Percentiles rank a stretch among this genome's conserved stretches.
Conservation (phyloP, 2,329 filamentous ascomycete genomes). For the Trichophyton verrucosum region DNA sequence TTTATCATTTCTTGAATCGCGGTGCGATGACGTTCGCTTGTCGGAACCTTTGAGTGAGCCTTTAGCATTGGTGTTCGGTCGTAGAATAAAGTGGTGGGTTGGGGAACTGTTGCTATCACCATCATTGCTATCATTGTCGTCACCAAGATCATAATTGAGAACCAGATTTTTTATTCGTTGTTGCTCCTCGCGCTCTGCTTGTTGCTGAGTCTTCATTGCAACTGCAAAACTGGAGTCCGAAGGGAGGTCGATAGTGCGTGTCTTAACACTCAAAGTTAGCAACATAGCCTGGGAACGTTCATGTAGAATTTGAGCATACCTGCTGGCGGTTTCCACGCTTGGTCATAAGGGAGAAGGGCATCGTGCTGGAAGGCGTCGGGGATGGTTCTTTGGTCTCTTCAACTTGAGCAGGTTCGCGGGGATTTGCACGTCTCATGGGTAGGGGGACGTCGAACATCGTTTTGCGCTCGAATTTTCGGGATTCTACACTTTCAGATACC, state of each 20-base stretch:
- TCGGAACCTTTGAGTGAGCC: conserved; percentile 26
- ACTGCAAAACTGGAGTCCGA: conserved; percentile 89
- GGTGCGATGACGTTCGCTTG: conserved; percentile 28
- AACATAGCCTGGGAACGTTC: neutral
- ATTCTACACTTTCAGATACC: conserved; percentile 95
- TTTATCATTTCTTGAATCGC: conserved; percentile 40
- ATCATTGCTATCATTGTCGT: conserved; percentile 64
- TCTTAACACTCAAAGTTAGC: conserved; percentile 40
- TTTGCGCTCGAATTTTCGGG: conserved; percentile 90
- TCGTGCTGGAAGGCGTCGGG: conserved; percentile 44
- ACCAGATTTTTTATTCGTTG: conserved; percentile 97
- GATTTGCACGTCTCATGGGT: conserved; percentile 60
- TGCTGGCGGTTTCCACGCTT: conserved; percentile 94
- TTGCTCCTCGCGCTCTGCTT: conserved; percentile 90
- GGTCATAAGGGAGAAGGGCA: conserved; percentile 92
- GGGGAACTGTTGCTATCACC: conserved; percentile 45
- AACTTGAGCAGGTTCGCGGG: conserved; percentile 44
- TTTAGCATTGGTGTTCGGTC: conserved; percentile 25
- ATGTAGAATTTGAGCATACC: conserved; percentile 36
- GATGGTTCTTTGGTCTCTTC: conserved; percentile 26
- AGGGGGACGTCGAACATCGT: conserved; percentile 90
- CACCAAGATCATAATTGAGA: conserved; percentile 86
- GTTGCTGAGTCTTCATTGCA: conserved; percentile 90
- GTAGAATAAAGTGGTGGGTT: conserved; percentile 16
- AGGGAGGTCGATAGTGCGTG: conserved; percentile 71